Evolutionary conservation across 768 basidiomycete genomes (phyloP).

Genomic region (Gloeostereum incarnatum): DNA sequence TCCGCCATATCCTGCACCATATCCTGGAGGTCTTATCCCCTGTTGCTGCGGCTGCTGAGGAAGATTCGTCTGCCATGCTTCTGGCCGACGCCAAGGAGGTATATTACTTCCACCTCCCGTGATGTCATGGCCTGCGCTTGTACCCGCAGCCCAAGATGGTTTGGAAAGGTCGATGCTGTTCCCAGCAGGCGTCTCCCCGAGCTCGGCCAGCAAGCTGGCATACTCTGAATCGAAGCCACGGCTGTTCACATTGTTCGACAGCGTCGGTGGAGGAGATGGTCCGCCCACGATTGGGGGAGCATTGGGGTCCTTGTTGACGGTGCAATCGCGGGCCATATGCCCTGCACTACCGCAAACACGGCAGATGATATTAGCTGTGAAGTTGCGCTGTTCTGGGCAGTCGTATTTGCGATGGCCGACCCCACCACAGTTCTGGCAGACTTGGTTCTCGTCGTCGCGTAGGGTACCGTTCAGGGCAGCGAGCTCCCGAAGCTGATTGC

Average conservation of each 20-base stretch:
- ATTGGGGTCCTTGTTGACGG: conserved; percentile 86
- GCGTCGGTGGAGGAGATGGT: conserved; percentile 40
- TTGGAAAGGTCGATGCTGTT: conserved; percentile 43
- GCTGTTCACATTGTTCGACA: too few relatives aligned
- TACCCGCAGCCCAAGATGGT: conserved; percentile 38
- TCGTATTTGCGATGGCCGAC: conserved; percentile 98
- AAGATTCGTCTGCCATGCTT: conserved; percentile 66
- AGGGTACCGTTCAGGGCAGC: conserved; percentile 97
- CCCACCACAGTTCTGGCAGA: conserved; percentile 94
- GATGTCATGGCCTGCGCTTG: conserved; percentile 50
- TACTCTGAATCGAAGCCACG: conserved; percentile 97
- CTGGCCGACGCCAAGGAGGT: conserved; percentile 88
- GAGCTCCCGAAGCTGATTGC: conserved; percentile 95
- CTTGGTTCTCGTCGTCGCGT: conserved; percentile 98
- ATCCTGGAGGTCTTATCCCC: conserved; percentile 62
- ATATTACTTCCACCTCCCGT: conserved; percentile 72
- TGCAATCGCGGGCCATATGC: conserved; percentile 98
- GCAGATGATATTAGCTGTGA: conserved; percentile 99
- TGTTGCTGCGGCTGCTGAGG: conserved; percentile 39
- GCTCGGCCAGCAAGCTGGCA: conserved; percentile 93
- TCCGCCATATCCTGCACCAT: conserved; percentile 38
- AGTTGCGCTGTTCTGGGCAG: conserved; percentile 97
- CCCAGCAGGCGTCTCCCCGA: conserved; percentile 71
- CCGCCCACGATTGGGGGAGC: conserved; percentile 38
- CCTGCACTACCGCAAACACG: conserved; percentile 97